Evolutionary conservation across 2,329 filamentous ascomycete genomes (phyloP).

Genomic region (Thelonectria rubi): DNA sequence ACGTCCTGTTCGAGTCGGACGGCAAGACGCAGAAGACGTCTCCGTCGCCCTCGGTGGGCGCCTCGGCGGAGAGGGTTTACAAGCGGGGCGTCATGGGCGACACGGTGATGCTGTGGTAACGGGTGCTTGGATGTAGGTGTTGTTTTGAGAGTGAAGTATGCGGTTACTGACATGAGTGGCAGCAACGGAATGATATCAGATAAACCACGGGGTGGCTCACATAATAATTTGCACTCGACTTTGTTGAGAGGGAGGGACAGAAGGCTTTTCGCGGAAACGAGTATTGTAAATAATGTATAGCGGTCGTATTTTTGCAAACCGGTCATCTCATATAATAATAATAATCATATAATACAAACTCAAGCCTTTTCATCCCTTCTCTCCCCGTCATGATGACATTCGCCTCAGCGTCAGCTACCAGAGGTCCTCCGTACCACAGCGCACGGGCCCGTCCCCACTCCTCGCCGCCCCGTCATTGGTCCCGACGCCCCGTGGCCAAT

Average conservation of each 20-base stretch:
- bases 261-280: neutral
- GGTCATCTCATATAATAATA: neutral
- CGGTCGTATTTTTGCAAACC: neutral
- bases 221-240: neutral
- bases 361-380: neutral
- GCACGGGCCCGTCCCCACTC: neutral
- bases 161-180: neutral
- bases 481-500: conserved; percentile 11
- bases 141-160: too few relatives aligned
- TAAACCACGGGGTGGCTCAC: neutral
- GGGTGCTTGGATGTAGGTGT: too few relatives aligned
- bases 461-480: conserved; percentile 14
- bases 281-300: neutral
- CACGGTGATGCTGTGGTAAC: neutral
- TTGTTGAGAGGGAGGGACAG: neutral
- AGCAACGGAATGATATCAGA: neutral
- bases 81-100: neutral
- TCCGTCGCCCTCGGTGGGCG: conserved; percentile 4
- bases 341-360: neutral
- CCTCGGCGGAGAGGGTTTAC: neutral
- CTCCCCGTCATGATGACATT: neutral
- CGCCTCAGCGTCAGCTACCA: neutral
- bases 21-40: conserved; percentile 26
- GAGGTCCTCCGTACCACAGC: neutral
- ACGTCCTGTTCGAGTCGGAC: conserved; percentile 21